These are phyloP conservation scores for Acanthamoeba sp. DNA, from an alignment of 208 protist genomes.

Conservation along the genomic window DNA sequence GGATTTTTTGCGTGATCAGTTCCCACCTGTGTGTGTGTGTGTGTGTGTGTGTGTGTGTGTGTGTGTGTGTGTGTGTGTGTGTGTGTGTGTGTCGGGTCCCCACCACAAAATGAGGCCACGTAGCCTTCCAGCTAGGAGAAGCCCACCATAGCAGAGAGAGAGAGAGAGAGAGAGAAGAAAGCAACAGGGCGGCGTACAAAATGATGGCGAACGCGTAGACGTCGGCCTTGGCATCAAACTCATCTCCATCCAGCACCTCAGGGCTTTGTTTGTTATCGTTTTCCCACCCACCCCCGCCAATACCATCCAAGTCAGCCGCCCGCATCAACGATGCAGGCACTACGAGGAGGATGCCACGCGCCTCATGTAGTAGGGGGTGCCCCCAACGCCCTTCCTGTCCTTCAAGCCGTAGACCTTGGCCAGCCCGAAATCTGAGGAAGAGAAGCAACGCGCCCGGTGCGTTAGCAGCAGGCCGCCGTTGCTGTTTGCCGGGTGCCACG, in stretches of 20 bases:
- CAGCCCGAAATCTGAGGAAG: conserved; percentile 22
- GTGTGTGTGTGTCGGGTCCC: too few relatives aligned
- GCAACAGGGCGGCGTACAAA: neutral
- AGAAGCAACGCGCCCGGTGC: too few relatives aligned
- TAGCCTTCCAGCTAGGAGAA: too few relatives aligned
- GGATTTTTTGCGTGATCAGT: conserved; percentile 22
- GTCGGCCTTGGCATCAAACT: neutral
- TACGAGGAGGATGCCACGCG: neutral
- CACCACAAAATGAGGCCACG: too few relatives aligned
- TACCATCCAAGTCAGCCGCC: too few relatives aligned
- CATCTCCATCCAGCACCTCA: neutral
- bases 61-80: too few relatives aligned
- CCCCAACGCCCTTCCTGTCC: neutral
- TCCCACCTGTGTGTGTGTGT: conserved; percentile 73
- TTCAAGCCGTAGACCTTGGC: conserved; percentile 24
- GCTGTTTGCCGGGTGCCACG: too few relatives aligned
- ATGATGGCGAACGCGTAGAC: neutral
- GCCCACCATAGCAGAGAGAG: conserved; percentile 44
- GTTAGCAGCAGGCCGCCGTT: too few relatives aligned
- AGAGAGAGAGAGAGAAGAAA: neutral
- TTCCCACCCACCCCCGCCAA: too few relatives aligned
- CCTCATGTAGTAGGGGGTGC: conserved; percentile 50
- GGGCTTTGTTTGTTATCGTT: too few relatives aligned
- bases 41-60: too few relatives aligned
- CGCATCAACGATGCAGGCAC: too few relatives aligned